Evolutionary conservation across 1,139 yeast species (phyloP), one percentile per base, ranked within the genome.

Genomic region (Suhomyces panamericanus): DNA sequence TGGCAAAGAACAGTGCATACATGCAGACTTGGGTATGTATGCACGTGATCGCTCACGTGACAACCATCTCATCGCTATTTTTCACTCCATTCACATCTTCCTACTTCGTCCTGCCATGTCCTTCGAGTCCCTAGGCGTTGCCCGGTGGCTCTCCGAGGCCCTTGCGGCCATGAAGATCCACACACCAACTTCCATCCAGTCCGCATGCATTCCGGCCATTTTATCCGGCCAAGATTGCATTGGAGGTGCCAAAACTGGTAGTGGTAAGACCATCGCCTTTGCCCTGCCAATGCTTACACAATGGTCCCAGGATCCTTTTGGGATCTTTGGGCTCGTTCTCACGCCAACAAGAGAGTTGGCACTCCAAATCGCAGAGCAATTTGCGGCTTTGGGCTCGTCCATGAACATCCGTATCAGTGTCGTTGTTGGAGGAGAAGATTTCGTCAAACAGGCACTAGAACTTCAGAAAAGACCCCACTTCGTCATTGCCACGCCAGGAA

Each of bases 161-260:
- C 76, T 93, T 6, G 67, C 70, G 0, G 81, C 95, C 16, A 89
- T 93, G 95, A 83, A 85, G 51, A 93, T 93, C 41, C 72, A 77
- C 33, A 74, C 78, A 6, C 99, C 99, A 2, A 88, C 98, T 0
- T 80, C 83, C 26, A 91, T 93, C 68, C 99, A 93, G 63, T 60
- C 74, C 5, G 90, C 90, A 2, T 90, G 97, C 62, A 93, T 93
- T 39, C 98, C 98, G 0, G 80, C 85, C 48, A 87, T 93, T 49
- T 63, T 93, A 37, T 74, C 73, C 31, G 97, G 95, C 9, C 80
- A 83, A 54, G 96, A 91, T 64, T 91, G 97, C 64, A 93, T 93
- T 41, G 99, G 99, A 42, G 99, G 99, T 32, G 99, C 99, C 35
- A 87, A 87, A 64, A 93, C 99, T 0, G 99, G 99, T 68, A 85